Percentiles rank a stretch among this genome's conserved stretches.
Conservation (phyloP, 768 basidiomycete genomes). For the Leccinum barrowsii region DNA sequence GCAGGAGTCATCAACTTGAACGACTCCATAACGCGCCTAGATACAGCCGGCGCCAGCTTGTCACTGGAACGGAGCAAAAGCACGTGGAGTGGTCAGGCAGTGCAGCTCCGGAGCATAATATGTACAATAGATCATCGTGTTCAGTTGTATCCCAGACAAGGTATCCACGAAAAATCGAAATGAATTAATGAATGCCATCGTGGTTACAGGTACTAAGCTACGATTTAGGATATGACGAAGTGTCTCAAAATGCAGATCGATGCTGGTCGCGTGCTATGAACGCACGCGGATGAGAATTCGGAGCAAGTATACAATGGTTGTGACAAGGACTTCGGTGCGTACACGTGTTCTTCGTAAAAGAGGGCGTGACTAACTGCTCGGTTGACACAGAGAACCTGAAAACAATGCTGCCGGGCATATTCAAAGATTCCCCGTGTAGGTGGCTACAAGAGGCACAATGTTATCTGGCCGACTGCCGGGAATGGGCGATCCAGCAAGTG, state of each 20-base stretch:
- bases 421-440: constrained; percentile 17
- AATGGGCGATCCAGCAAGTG: constrained; percentile 38
- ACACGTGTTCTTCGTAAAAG: constrained; percentile 1
- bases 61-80: no score
- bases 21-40: no score
- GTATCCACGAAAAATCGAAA: not conserved
- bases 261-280: not conserved
- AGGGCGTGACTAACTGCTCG: not conserved
- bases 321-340: constrained; percentile 1
- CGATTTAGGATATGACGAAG: constrained; percentile 12
- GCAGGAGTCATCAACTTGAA: no score
- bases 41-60: no score
- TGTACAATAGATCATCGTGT: no score
- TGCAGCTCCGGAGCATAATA: no score
- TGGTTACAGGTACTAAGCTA: constrained; percentile 8
- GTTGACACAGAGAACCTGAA: not conserved
- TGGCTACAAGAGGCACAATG: constrained; percentile 36
- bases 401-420: not conserved
- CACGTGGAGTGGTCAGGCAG: no score
- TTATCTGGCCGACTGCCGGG: constrained; percentile 36
- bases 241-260: not conserved
- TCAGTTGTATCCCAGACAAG: not conserved
- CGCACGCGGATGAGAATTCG: not conserved
- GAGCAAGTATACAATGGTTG: constrained; percentile 6
- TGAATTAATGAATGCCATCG: not conserved